Percentiles rank a stretch among this genome's conserved stretches.
Evolutionary conservation across 129 eudicot genomes (phyloP).

Genomic region (Artemisia annua): DNA sequence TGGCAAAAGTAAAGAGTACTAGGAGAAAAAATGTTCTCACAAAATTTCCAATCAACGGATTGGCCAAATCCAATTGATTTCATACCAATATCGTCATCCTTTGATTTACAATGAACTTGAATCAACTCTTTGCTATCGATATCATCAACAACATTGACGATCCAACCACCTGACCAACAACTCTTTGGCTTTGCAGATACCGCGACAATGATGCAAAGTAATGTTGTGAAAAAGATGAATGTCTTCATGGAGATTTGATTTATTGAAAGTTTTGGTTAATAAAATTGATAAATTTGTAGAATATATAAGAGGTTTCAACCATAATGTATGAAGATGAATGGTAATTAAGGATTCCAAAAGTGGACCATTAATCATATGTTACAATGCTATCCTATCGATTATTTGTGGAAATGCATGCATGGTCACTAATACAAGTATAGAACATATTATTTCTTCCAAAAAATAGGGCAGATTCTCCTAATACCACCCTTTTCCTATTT

Average conservation of each 20-base stretch:
- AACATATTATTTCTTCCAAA: neutral
- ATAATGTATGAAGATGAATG: conserved; percentile 15
- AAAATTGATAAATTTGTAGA: neutral
- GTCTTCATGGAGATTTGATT: conserved; percentile 10
- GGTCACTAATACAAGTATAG: neutral
- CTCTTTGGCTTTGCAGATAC: neutral
- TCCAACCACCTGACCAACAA: conserved; percentile 27
- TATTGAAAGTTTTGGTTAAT: neutral
- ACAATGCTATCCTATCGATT: neutral
- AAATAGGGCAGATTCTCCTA: neutral
- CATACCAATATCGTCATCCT: conserved; percentile 27
- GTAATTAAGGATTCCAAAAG: neutral
- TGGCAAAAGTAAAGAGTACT: conserved; percentile 37
- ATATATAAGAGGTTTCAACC: neutral
- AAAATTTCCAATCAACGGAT: conserved; percentile 28
- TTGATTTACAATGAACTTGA: conserved; percentile 34
- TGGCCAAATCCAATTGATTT: conserved; percentile 4
- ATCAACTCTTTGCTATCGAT: neutral
- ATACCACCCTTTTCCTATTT: too few relatives aligned
- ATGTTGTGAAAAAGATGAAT: conserved; percentile 19
- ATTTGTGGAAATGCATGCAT: neutral
- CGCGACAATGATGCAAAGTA: neutral
- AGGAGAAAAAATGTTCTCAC: conserved; percentile 18
- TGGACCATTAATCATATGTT: neutral
- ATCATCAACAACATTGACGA: conserved; percentile 11